Evolutionary conservation across 192 early-diverging fungal genomes (phyloP).

Genomic region (Rhizophagus sp.): DNA sequence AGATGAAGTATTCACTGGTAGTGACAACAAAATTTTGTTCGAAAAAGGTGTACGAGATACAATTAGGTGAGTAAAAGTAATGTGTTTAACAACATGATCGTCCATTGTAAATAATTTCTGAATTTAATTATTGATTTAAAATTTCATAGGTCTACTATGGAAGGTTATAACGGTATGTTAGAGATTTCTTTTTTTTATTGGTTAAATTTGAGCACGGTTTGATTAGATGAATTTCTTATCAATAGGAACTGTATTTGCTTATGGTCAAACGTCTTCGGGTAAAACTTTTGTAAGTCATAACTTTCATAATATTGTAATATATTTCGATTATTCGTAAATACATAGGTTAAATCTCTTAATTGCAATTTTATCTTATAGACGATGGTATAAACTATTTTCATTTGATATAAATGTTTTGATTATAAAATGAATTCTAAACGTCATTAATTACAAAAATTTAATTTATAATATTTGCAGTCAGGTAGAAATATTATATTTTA

Average conservation of each 20-base stretch:
- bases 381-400: constrained; percentile 39
- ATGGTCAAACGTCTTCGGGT: constrained; percentile 96
- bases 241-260: constrained; percentile 92
- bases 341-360: not conserved
- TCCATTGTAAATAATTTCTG: not conserved
- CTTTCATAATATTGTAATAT: constrained; percentile 8
- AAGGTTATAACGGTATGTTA: constrained; percentile 85
- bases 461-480: not conserved
- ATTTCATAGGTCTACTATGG: constrained; percentile 58
- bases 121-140: not conserved
- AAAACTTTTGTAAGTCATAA: constrained; percentile 74
- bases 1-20: constrained; percentile 42
- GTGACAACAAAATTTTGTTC: constrained; percentile 47
- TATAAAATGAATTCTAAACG: not conserved
- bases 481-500: not conserved
- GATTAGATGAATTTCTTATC: not conserved
- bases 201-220: not conserved
- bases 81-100: not conserved
- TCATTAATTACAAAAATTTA: not conserved
- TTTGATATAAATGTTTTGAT: constrained; percentile 39
- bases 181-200: not conserved
- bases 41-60: constrained; percentile 42
- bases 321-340: not conserved
- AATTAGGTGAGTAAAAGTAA: constrained; percentile 32
- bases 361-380: constrained; percentile 33